Evolutionary conservation across 495 filamentous ascomycete species (phyloP).

Genomic region (Aspergillus incahuasiensis): DNA sequence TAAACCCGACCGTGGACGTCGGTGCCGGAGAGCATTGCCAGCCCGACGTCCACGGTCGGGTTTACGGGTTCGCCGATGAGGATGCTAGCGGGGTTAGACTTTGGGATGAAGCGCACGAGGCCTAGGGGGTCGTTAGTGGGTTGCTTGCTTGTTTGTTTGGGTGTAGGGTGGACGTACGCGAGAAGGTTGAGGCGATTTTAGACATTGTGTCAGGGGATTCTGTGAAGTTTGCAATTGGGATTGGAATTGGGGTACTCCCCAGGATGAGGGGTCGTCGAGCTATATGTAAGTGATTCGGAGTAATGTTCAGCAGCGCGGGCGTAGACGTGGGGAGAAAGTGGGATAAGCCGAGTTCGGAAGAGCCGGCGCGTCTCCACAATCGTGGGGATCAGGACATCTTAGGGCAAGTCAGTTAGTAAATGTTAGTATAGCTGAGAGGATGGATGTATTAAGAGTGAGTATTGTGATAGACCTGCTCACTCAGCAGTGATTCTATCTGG

Average conservation of each 20-base stretch:
- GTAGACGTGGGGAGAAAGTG: not conserved
- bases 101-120: slow-evolving; percentile 56
- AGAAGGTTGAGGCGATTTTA: slow-evolving; percentile 41
- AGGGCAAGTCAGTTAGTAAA: not conserved
- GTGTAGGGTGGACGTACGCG: slow-evolving; percentile 27
- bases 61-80: slow-evolving; percentile 56
- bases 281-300: not conserved
- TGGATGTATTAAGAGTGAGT: no score
- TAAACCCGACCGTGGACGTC: no score
- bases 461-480: no score
- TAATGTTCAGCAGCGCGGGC: not conserved
- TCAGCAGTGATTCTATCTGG: no score
- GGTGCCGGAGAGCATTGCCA: slow-evolving; percentile 49
- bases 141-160: not conserved
- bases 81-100: slow-evolving; percentile 44
- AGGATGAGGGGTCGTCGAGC: not conserved
- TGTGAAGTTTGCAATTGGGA: not conserved
- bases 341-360: not conserved
- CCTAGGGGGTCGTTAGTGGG: slow-evolving; percentile 31
- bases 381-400: not conserved
- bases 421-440: no score
- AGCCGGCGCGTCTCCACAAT: not conserved
- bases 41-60: slow-evolving; percentile 48
- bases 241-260: not conserved
- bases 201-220: slow-evolving; percentile 24